These are phyloP conservation scores for Aspergillus intermedius DNA, from an alignment of 2,329 filamentous ascomycete genomes.

Conservation along the genomic window DNA sequence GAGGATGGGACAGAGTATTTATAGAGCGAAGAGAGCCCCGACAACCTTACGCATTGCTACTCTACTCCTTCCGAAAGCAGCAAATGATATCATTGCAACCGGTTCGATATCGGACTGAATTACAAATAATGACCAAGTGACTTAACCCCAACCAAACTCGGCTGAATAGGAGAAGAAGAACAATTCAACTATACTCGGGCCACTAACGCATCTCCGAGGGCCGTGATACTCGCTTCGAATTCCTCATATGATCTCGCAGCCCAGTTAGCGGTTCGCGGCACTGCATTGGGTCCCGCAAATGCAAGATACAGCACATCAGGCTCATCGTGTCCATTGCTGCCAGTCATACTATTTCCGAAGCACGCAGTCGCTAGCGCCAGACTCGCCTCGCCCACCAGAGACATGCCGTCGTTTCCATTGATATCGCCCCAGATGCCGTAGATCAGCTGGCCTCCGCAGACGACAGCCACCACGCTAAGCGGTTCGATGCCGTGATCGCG, in stretches of 20 bases:
- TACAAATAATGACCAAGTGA: background rate
- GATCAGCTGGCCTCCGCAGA: slow-evolving; percentile 4
- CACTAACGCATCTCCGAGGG: slow-evolving; percentile 3
- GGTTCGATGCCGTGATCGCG: slow-evolving; percentile 1
- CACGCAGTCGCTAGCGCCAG: slow-evolving; percentile 7
- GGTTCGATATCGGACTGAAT: background rate
- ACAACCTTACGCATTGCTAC: background rate
- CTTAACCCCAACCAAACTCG: background rate
- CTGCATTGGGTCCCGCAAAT: slow-evolving; percentile 2
- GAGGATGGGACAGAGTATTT: background rate
- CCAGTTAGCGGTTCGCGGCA: slow-evolving; percentile 3
- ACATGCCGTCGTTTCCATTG: slow-evolving; percentile 3
- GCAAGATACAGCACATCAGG: slow-evolving; percentile 8
- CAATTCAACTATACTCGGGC: background rate
- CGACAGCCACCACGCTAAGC: slow-evolving; percentile 5
- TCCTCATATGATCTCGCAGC: slow-evolving; percentile 2
- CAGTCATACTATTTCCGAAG: background rate
- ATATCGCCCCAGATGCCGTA: slow-evolving; percentile 8
- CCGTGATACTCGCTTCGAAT: slow-evolving; percentile 3
- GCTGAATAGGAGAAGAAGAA: too few relatives aligned
- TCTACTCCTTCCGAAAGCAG: background rate
- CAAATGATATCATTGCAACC: background rate
- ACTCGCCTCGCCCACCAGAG: slow-evolving; percentile 5
- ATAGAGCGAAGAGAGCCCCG: background rate
- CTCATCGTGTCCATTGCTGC: slow-evolving; percentile 1